Percentiles rank a stretch among this genome's conserved stretches.
Evolutionary conservation across 2,329 filamentous ascomycete species (phyloP).

Genomic region (Pseudocercospora fuligena): DNA sequence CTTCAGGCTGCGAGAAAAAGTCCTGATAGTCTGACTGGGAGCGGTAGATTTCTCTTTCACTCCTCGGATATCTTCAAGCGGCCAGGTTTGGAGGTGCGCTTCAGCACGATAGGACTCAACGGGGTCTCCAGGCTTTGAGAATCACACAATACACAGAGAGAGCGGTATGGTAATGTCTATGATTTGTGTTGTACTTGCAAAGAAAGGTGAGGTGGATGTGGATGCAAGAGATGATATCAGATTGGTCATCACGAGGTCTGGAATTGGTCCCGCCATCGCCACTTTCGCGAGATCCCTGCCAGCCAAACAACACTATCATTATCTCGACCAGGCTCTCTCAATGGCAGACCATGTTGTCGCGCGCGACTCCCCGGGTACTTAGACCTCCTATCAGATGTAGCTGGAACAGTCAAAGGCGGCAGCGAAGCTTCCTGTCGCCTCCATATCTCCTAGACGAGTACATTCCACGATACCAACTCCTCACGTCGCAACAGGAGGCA

Average conservation of each 20-base stretch:
- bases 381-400: background rate
- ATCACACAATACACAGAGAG: too few relatives aligned
- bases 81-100: too few relatives aligned
- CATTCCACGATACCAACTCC: slow-evolving; percentile 70
- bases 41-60: too few relatives aligned
- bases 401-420: slow-evolving; percentile 10
- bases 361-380: background rate
- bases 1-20: background rate
- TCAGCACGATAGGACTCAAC: too few relatives aligned
- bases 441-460: slow-evolving; percentile 72
- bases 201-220: background rate
- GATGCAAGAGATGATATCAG: slow-evolving; percentile 6
- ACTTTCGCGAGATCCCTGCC: background rate
- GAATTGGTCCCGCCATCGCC: slow-evolving; percentile 4
- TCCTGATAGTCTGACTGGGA: too few relatives aligned
- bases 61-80: too few relatives aligned
- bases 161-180: background rate
- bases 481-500: slow-evolving; percentile 70
- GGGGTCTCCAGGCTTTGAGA: too few relatives aligned
- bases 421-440: slow-evolving; percentile 53
- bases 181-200: background rate
- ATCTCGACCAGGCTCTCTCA: background rate
- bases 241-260: slow-evolving; percentile 4
- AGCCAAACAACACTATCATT: too few relatives aligned
- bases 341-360: slow-evolving; percentile 25